A percentile compares a stretch with the other conserved stretches of the same genome.
Conservation (phyloP, 352 stramenopile genomes). For the Phytopythium delawarense region DNA sequence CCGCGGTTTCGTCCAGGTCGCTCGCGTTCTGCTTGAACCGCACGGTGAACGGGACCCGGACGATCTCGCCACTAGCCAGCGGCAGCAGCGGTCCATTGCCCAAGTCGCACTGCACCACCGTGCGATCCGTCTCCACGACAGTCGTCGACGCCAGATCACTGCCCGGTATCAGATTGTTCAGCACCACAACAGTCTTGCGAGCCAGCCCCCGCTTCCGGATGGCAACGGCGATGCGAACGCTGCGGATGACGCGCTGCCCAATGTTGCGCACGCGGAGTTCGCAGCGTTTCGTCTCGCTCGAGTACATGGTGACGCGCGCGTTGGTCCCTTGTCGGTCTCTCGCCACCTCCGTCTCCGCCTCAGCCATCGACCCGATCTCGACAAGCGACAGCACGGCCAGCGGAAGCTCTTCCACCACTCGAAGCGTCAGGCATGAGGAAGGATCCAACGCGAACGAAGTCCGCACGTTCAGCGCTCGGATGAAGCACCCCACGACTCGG, state of each 20-base stretch:
- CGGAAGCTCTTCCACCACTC: constrained; percentile 41
- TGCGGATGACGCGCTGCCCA: constrained; percentile 36
- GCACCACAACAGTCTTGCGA: constrained; percentile 36
- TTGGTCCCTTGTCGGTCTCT: constrained; percentile 8
- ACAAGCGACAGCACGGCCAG: constrained; percentile 41
- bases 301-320: constrained; percentile 56
- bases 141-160: neutral
- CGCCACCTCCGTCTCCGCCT: neutral
- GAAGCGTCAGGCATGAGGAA: constrained; percentile 17
- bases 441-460: constrained; percentile 38
- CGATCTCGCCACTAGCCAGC: constrained; percentile 25
- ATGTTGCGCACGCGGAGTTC: constrained; percentile 49
- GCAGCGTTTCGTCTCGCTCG: constrained; percentile 56
- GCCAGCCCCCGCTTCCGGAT: constrained; percentile 23
- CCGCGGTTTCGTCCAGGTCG: constrained; percentile 11
- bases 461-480: constrained; percentile 57
- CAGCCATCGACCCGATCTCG: constrained; percentile 31
- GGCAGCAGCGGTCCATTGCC: constrained; percentile 10
- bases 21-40: constrained; percentile 19
- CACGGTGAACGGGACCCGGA: constrained; percentile 37
- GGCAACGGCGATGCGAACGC: constrained; percentile 31
- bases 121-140: constrained; percentile 16
- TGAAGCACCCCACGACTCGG: constrained; percentile 48
- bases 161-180: constrained; percentile 29
- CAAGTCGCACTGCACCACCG: constrained; percentile 13